Conservation (phyloP, 306 rosid species). For the Prunus mira region DNA sequence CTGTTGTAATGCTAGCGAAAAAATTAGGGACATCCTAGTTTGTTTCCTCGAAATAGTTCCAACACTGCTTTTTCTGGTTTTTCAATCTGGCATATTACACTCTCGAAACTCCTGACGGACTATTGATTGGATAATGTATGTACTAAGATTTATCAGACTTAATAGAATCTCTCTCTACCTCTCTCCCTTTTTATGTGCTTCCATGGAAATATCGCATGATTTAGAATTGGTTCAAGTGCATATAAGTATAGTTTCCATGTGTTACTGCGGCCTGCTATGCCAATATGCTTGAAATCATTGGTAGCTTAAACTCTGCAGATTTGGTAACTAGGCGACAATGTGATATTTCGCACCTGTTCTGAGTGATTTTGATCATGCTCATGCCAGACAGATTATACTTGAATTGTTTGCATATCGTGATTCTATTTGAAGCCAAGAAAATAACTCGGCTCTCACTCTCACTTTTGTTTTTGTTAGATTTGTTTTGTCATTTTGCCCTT, state of each 20-base stretch:
- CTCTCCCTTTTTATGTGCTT: background rate
- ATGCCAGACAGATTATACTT: no score
- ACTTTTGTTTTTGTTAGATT: no score
- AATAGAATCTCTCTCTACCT: background rate
- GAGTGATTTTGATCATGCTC: no score
- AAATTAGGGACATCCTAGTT: constrained; percentile 11
- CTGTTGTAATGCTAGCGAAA: constrained; percentile 1
- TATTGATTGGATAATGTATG: constrained; percentile 1
- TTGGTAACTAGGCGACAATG: no score
- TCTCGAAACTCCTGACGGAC: background rate
- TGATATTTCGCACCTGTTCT: no score
- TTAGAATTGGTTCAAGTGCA: background rate
- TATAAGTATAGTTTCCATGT: no score
- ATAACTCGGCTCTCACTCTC: no score
- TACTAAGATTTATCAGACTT: constrained; percentile 2
- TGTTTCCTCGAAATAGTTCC: constrained; percentile 2
- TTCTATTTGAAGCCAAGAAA: no score
- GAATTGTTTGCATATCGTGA: no score
- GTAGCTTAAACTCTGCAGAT: no score
- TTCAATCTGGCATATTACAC: background rate
- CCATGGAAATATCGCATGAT: background rate
- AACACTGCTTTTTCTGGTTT: background rate
- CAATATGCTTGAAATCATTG: no score
- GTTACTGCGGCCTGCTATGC: background rate
- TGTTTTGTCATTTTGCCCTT: no score